Conservation (phyloP, 208 protist species). For the Wallacemonas rigidus region DNA sequence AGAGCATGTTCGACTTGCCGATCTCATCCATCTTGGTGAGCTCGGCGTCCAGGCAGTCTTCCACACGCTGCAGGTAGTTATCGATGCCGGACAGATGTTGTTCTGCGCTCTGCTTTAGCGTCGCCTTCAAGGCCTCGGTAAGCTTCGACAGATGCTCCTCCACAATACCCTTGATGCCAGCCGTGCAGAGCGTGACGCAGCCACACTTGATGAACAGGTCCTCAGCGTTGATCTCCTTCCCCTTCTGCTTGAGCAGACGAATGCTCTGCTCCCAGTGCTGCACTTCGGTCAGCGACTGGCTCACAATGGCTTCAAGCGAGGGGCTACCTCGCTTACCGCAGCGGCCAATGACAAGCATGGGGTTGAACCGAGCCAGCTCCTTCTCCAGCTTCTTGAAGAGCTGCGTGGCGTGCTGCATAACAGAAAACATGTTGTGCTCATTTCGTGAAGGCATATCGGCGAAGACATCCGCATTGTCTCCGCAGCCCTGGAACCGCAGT, state of each 20-base stretch:
- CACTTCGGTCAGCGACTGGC: slow-evolving; percentile 87
- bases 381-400: slow-evolving; percentile 90
- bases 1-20: slow-evolving; percentile 81
- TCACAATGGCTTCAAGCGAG: slow-evolving; percentile 89
- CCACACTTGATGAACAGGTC: slow-evolving; percentile 93
- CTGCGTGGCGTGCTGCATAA: slow-evolving; percentile 91
- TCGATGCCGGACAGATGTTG: slow-evolving; percentile 85
- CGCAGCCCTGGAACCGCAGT: slow-evolving; percentile 89
- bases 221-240: slow-evolving; percentile 94
- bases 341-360: slow-evolving; percentile 91
- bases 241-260: slow-evolving; percentile 94
- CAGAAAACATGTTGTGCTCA: slow-evolving; percentile 82
- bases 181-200: slow-evolving; percentile 94
- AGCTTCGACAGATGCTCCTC: slow-evolving; percentile 94
- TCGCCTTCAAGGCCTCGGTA: slow-evolving; percentile 83
- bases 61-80: slow-evolving; percentile 75
- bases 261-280: slow-evolving; percentile 96
- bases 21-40: slow-evolving; percentile 95
- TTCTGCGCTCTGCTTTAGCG: slow-evolving; percentile 85
- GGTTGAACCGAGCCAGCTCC: slow-evolving; percentile 86
- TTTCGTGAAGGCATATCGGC: slow-evolving; percentile 90
- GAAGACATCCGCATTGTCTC: slow-evolving; percentile 70
- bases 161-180: slow-evolving; percentile 91
- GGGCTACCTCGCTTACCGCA: slow-evolving; percentile 76
- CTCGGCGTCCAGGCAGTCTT: slow-evolving; percentile 71